Base-by-base conservation (phyloP, 2,329 filamentous ascomycete species). In the Cordyceps militaris region DNA sequence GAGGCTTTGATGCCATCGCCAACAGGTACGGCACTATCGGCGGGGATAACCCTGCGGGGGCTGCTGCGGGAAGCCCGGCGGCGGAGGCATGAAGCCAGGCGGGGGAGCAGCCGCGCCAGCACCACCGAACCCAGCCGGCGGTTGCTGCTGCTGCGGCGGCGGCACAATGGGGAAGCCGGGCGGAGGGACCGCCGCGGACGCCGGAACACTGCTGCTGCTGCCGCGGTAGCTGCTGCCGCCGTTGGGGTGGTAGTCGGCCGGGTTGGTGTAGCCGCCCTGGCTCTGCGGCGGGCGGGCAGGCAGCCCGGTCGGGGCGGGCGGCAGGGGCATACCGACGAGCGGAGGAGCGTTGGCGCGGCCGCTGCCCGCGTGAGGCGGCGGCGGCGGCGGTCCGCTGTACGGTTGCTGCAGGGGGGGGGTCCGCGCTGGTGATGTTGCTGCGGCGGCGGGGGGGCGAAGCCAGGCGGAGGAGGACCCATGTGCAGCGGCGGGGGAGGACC, bases 201-300 rank as follows among this genome's bases (percentile, higher is more conserved):
- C 71, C 14, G 70, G 74, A 16, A 69, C 69, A 24, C 71, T 69
- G 4, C 73, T 72, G 11, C 73, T 69, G n/a, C 71, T 69, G 4
- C 73, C 72, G 13, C 73, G 71, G 66, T 72, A 74, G 60, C 66
- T 65, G 34, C 34, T 38, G 28, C 73, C 74, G n/a, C 53, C 53
- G 53, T 42, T 56, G 0, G 76, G 76, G 61, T 79, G 77, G 66
- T 76, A 79, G 58, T 78, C 75, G 48, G 74, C 76, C 5, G 76
- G 75, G 59, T 77, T 78, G 48, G 71, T 74, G 64, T 71, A 79
- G 24, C 71, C 73, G 24, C 63, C 70, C 32, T 77, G 76, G 52
- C 73, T 73, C 48, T 76, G 76, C 0, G 78, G 78, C 3, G 78
- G 79, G 16, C 79, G 71, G 0, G 78, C 76, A 0, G 79, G 79